These are phyloP conservation scores for Sporothrix schenckii DNA, from an alignment of 2,329 filamentous ascomycete species.

Conservation along the genomic window DNA sequence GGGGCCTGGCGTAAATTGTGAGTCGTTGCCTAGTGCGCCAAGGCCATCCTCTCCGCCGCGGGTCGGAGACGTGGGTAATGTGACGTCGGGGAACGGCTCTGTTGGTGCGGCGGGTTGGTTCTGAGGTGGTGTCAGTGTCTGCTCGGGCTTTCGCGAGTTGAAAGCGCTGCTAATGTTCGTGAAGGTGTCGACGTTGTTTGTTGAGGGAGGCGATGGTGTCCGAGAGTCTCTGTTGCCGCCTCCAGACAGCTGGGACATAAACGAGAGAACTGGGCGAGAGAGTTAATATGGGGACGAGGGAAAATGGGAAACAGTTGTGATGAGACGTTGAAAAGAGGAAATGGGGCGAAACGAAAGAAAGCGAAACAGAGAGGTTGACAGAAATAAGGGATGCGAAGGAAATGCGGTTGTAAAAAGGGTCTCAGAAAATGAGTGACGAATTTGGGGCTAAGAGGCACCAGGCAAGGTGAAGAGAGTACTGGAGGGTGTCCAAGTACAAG, in stretches of 20 bases:
- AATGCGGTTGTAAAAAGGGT: constrained; percentile 10
- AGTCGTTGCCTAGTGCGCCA: constrained; percentile 44
- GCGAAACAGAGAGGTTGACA: background rate
- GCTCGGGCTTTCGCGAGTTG: constrained; percentile 6
- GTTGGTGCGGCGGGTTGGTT: constrained; percentile 21
- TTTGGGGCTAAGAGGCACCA: constrained; percentile 8
- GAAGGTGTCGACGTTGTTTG: constrained; percentile 35
- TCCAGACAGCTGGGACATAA: constrained; percentile 78
- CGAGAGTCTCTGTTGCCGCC: constrained; percentile 49
- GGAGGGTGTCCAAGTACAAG: background rate
- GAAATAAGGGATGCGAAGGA: background rate
- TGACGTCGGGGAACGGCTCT: constrained; percentile 34
- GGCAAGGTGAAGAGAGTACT: background rate
- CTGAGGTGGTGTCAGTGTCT: constrained; percentile 11
- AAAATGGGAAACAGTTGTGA: background rate
- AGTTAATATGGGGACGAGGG: constrained; percentile 26
- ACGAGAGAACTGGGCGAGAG: constrained; percentile 70
- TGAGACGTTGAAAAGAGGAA: background rate
- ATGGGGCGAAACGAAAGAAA: background rate
- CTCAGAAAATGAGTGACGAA: constrained; percentile 15
- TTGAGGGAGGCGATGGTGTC: constrained; percentile 40
- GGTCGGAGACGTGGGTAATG: constrained; percentile 38
- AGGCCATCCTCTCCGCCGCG: constrained; percentile 48
- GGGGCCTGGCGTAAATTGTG: constrained; percentile 48
- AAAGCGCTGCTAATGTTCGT: constrained; percentile 37